Base-by-base conservation (phyloP, 768 basidiomycete species). In the Suillus sp. region DNA sequence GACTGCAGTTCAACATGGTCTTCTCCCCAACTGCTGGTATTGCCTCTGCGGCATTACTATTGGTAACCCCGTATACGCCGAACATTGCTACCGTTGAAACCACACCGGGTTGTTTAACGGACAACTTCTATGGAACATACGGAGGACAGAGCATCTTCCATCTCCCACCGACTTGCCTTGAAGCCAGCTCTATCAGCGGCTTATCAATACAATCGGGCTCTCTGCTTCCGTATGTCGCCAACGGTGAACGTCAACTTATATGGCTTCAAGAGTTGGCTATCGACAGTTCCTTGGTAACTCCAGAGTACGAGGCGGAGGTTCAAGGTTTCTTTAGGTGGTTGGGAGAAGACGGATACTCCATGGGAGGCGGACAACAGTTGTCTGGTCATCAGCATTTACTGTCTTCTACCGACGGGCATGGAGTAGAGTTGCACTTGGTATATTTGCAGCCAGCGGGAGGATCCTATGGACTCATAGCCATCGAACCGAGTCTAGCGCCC, bases 181-280 rank as follows among this genome's bases (percentile, higher is more conserved):
- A 65, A 4, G 22, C 30, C 20, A 57, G 13, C 43, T 38, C 61
- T 16, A 37, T 67, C 68, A 53, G 70, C 55, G 40, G 68, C 73
- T 25, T 22, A 14, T 47, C 13, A 22, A 47, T 78, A 71, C 56
- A 62, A 64, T 20, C 68, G 68, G 37, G 77, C 69, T 47, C 67
- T 70, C 40, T 80, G 50, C 48, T 70, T 11, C 70, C 71, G 59
- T 67, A 71, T 38, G 38, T 57, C 27, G 55, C 72, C 62, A 57
- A 72, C 40, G 16, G 54, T 43, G 67, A 72, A 53, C 70, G 78
- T 34, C 81, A 83, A 60, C 81, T 89, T 32, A 81, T 88, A 7
- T 89, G 87, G 89, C 65, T 90, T 7, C 82, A 88, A 65, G 81
- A 87, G 61, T 75, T 81, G 42, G 78, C 81, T 9, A 70, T 88